Base-by-base conservation (phyloP, 2,329 filamentous ascomycete genomes). In the Penicillium vulpinum region DNA sequence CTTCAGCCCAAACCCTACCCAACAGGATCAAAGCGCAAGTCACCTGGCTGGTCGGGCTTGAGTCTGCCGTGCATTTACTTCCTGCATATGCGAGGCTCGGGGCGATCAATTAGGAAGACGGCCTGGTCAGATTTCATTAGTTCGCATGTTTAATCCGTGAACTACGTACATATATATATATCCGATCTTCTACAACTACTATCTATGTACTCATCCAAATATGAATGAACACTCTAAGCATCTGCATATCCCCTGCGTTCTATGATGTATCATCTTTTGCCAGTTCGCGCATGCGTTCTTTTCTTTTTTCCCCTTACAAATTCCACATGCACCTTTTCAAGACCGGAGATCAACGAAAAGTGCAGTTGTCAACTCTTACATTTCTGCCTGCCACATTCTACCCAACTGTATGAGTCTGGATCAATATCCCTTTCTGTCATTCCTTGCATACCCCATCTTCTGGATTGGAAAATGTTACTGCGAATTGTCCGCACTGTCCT, bases 11-110 rank as follows among this genome's bases (percentile, higher is more conserved):
- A 60, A 29, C n/a, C 13, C 45, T 60, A 57, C 59, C 61, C 52
- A 54, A 54, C 45, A 48, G 39, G 54, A 61, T 61, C 62, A 54
- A 58, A 59, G 62, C 60, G 62, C 49, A 46, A 58, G 60, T 63
- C 60, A 61, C 46, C 44, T 31, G 53, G 55, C 36, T 45, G 43
- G 36, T 21, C 38, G 35, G 35, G 45, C 9, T 56, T 46, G 15
- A 45, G 61, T 61, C 58, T 62, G 56, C 56, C 39, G 44, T 54
- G 59, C 57, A 21, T 60, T 38, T 41, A 33, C 59, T 57, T 54
- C 59, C 59, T 61, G 59, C 54, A 61, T 55, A 55, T 44, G 52
- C 45, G 29, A 35, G 44, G 26, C 28, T 54, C 15, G 31, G 21
- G 9, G 15, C 33, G n/a, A 45, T 45, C 6, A 35, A 33, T 3